phyloP scores from a whole-genome alignment of 495 filamentous ascomycete species.

The Thozetella sp. region DNA sequence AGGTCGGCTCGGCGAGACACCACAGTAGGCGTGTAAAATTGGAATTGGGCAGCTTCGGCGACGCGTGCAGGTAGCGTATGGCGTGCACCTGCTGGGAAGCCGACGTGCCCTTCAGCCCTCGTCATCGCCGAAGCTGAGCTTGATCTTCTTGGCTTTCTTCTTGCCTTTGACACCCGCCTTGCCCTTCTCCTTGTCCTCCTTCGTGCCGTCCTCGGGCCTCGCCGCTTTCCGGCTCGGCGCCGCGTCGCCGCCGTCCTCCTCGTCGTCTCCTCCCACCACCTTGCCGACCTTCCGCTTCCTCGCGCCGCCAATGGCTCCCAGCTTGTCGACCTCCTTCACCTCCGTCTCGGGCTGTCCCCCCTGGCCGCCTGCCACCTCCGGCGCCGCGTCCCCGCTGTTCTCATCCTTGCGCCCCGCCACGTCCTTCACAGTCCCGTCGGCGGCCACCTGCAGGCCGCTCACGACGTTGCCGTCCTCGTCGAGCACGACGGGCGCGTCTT shows the following conservation, averaged over 20 bases:
- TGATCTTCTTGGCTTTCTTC: slow-evolving; percentile 60
- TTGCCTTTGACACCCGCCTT: slow-evolving; percentile 22
- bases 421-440: slow-evolving; percentile 33
- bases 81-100: no score
- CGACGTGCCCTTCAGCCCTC: slow-evolving; percentile 38
- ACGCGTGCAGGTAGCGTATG: no score
- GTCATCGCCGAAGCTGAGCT: slow-evolving; percentile 59
- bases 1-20: no score
- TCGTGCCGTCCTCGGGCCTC: slow-evolving; percentile 10
- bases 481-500: slow-evolving; percentile 46
- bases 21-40: no score
- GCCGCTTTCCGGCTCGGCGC: slow-evolving; percentile 8
- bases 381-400: background rate
- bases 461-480: slow-evolving; percentile 48
- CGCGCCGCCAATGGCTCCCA: slow-evolving; percentile 29
- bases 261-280: slow-evolving; percentile 38
- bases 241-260: slow-evolving; percentile 16
- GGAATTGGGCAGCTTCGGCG: no score
- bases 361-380: slow-evolving; percentile 6
- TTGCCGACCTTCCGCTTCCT: slow-evolving; percentile 53
- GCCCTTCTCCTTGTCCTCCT: slow-evolving; percentile 6
- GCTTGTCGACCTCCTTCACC: slow-evolving; percentile 14
- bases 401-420: slow-evolving; percentile 11
- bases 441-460: slow-evolving; percentile 32
- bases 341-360: background rate